Evolutionary conservation across 768 basidiomycete species (phyloP), one percentile per base, ranked within the genome.

Genomic region (Pleurotus giganteus): DNA sequence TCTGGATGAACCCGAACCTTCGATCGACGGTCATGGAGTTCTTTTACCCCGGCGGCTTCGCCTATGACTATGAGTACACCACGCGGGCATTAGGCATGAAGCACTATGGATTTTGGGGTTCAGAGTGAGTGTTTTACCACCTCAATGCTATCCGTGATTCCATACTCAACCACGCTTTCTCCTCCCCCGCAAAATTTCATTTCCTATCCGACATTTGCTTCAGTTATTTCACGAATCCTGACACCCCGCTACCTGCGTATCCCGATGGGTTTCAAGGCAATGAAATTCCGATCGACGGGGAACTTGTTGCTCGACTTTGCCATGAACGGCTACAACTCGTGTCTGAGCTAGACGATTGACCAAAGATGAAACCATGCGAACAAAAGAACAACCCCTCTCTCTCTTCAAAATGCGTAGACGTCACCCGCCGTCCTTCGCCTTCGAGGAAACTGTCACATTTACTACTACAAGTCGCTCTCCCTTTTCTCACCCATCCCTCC

Each of bases 11-110:
- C 21, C 89, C 91, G 1, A 83, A 81, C 2, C 85, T 85, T 4
- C 77, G 86, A 15, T 81, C 91, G 28, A 93, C 94, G 0, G 92
- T 97, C 28, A 91, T 96, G 65, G 94, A 97, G 64, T 94, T 97
- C 71, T 94, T 94, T 69, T 91, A 77, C 68, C 88, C 88, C 0
- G 78, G 78, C 37, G 92, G 93, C 2, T 94, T 94, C 65, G 90
- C 93, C 9, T 80, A 83, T 59, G 92, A 94, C 66, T 94, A 94
- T 64, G 84, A 91, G 66, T 91, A 82, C 57, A 90, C 88, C 1
- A 75, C 89, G 0, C 80, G 86, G n/a, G 86, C 89, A 0, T 71
- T 96, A 1, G 94, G 92, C 7, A 91, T 96, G 79, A 75, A 72
- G 1, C 88, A 93, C 66, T 91, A 85, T 59, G 90, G 89, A 7